phyloP scores from a whole-genome alignment of 2,329 filamentous ascomycete genomes.

The Colletotrichum trifolii region DNA sequence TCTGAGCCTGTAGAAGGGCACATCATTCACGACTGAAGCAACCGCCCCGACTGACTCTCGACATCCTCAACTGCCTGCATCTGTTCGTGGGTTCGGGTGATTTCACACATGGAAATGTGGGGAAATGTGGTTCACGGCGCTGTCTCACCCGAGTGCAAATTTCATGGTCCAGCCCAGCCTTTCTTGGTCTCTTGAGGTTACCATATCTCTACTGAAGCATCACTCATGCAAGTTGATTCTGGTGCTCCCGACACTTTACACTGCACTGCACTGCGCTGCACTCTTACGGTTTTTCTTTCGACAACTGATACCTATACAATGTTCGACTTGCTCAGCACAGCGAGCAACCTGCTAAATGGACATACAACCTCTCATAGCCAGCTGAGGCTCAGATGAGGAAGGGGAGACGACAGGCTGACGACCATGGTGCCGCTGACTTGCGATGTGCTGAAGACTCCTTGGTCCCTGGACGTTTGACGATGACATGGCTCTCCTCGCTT shows the following conservation, averaged over 20 bases:
- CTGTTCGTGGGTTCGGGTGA: too few relatives aligned
- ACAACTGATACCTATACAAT: slow-evolving; percentile 29
- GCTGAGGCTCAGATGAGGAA: slow-evolving; percentile 5
- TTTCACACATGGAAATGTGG: too few relatives aligned
- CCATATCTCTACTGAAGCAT: slow-evolving; percentile 35
- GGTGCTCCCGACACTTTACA: neutral
- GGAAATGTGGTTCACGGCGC: too few relatives aligned
- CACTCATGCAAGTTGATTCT: slow-evolving; percentile 33
- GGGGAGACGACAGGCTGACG: slow-evolving; percentile 20
- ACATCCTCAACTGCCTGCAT: too few relatives aligned
- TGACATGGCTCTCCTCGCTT: slow-evolving; percentile 35
- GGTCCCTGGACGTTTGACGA: slow-evolving; percentile 32
- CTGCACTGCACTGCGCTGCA: slow-evolving; percentile 6
- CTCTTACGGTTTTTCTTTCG: slow-evolving; percentile 17
- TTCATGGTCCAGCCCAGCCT: too few relatives aligned
- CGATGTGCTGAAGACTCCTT: slow-evolving; percentile 25
- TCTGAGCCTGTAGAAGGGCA: too few relatives aligned
- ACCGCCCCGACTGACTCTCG: too few relatives aligned
- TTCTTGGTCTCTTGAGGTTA: neutral
- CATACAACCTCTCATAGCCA: slow-evolving; percentile 10
- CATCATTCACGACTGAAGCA: too few relatives aligned
- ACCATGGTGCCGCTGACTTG: slow-evolving; percentile 29
- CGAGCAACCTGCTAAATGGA: slow-evolving; percentile 27
- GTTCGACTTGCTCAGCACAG: slow-evolving; percentile 33
- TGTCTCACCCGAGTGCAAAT: too few relatives aligned